Conservation (phyloP, 805 yeast genomes). For the Debaryomyces prosopidis region DNA sequence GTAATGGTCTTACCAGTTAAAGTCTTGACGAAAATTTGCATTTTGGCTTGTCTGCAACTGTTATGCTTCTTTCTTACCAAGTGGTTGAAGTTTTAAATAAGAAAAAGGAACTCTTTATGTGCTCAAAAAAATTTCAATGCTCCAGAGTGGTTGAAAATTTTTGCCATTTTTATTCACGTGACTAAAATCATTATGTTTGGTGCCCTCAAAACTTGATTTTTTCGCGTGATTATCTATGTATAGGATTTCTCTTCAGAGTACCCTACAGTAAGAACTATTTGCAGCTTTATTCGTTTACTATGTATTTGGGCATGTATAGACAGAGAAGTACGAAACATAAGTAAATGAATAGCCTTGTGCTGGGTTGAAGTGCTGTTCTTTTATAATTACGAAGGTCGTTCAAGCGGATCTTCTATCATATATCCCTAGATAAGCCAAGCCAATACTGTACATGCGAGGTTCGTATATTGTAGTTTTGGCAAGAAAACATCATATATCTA, state of each 20-base stretch:
- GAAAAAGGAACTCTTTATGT: slow-evolving; percentile 3
- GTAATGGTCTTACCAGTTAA: slow-evolving; percentile 99
- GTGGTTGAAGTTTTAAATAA: slow-evolving; percentile 12
- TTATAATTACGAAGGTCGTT: too few relatives aligned
- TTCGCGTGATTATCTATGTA: background rate
- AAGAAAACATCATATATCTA: slow-evolving; percentile 2
- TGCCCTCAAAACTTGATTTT: background rate
- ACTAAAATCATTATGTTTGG: background rate
- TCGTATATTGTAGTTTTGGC: too few relatives aligned
- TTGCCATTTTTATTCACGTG: too few relatives aligned
- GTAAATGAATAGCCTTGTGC: too few relatives aligned
- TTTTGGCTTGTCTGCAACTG: slow-evolving; percentile 43
- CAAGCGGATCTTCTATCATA: too few relatives aligned
- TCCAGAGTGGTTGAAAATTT: background rate
- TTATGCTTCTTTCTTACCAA: slow-evolving; percentile 52
- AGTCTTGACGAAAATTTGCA: slow-evolving; percentile 99
- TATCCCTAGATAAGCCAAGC: background rate
- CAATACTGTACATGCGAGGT: too few relatives aligned
- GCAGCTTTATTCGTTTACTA: too few relatives aligned
- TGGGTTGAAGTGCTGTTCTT: too few relatives aligned
- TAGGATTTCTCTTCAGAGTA: background rate
- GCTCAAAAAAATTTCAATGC: slow-evolving; percentile 6
- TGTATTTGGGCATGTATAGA: too few relatives aligned
- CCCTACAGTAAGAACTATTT: background rate
- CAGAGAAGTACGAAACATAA: too few relatives aligned